A percentile compares a stretch with the other conserved stretches of the same genome.
These are phyloP conservation scores for Chernovozyma aurita DNA, from an alignment of 1,139 yeast genomes.

Conservation along the genomic window DNA sequence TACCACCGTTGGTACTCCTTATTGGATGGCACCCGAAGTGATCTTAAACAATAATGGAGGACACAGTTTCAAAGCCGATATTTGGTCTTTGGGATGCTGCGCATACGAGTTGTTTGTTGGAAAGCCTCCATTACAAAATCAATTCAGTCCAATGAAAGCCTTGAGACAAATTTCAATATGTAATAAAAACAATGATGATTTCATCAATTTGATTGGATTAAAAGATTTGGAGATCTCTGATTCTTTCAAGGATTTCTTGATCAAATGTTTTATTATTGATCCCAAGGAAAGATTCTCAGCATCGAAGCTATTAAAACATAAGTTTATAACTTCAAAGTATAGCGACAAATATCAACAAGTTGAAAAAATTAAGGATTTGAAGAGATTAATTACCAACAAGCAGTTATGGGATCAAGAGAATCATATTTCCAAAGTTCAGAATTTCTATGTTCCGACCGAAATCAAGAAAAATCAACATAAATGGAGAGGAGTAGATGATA, in stretches of 20 bases:
- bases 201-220: conserved; percentile 27
- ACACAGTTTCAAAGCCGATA: conserved; percentile 84
- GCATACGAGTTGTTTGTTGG: conserved; percentile 81
- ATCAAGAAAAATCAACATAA: conserved; percentile 29
- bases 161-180: conserved; percentile 46
- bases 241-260: conserved; percentile 52
- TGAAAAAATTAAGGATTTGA: conserved; percentile 17
- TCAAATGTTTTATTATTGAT: conserved; percentile 58
- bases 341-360: conserved; percentile 8
- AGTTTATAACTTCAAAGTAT: conserved; percentile 41
- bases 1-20: conserved; percentile 97
- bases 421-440: conserved; percentile 28
- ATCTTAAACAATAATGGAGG: conserved; percentile 72
- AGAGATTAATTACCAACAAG: conserved; percentile 35
- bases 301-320: conserved; percentile 51
- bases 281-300: conserved; percentile 61
- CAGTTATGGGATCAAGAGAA: conserved; percentile 41
- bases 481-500: conserved; percentile 22
- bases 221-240: conserved; percentile 20
- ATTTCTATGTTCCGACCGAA: conserved; percentile 40
- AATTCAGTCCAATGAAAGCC: conserved; percentile 76
- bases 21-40: conserved; percentile 99
- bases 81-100: conserved; percentile 95
- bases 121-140: conserved; percentile 72
- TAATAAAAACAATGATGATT: conserved; percentile 24